Evolutionary conservation across 106 monocot species (phyloP).

Genomic region (Allium fistulosum): DNA sequence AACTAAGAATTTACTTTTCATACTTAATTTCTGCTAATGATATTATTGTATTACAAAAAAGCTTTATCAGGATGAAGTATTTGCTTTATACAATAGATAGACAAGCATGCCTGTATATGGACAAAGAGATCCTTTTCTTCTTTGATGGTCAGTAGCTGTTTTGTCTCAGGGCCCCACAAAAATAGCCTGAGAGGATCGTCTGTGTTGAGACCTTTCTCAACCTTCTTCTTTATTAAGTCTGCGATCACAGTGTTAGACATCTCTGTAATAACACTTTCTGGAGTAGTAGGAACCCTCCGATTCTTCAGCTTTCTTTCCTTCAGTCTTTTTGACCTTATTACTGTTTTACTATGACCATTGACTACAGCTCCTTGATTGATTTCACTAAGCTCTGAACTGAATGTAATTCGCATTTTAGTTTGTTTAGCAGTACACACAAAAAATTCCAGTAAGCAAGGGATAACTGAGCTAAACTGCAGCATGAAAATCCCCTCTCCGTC

Average conservation of each 20-base stretch:
- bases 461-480: no score
- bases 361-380: slow-evolving; percentile 6
- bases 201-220: slow-evolving; percentile 25
- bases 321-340: slow-evolving; percentile 41
- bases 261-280: slow-evolving; percentile 10
- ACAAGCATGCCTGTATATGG: slow-evolving; percentile 56
- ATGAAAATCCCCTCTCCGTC: no score
- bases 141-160: slow-evolving; percentile 54
- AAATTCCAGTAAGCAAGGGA: no score
- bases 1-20: no score
- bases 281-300: slow-evolving; percentile 28
- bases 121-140: slow-evolving; percentile 67
- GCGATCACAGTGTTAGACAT: slow-evolving; percentile 4
- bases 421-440: neutral
- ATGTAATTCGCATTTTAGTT: neutral
- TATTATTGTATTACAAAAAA: no score
- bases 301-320: slow-evolving; percentile 53
- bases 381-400: slow-evolving; percentile 20
- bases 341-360: slow-evolving; percentile 4
- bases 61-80: no score
- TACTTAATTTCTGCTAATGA: no score
- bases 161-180: slow-evolving; percentile 62
- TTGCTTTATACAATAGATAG: neutral
- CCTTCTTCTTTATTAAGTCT: slow-evolving; percentile 35
- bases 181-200: slow-evolving; percentile 71